phyloP scores from a whole-genome alignment of 495 filamentous ascomycete genomes.

The Annulohypoxylon moriforme region DNA sequence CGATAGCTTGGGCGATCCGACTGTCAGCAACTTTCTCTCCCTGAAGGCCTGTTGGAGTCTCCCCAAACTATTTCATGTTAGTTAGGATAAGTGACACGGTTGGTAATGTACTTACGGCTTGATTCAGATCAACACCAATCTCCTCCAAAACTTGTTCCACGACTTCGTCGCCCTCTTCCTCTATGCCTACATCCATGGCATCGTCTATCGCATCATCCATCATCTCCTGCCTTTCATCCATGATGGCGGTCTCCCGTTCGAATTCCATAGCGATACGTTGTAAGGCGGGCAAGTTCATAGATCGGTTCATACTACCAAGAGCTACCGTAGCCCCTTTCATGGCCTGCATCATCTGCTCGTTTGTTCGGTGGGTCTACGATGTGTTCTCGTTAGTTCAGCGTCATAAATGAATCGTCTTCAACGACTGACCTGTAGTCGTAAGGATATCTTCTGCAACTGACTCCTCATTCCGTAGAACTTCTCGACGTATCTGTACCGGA shows the following conservation, averaged over 20 bases:
- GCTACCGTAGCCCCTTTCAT: slow-evolving; percentile 98
- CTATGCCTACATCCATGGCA: slow-evolving; percentile 90
- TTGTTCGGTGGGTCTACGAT: slow-evolving; percentile 89
- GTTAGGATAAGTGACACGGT: background rate
- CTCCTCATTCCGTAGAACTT: slow-evolving; percentile 99
- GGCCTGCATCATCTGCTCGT: slow-evolving; percentile 99
- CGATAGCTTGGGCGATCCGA: slow-evolving; percentile 80
- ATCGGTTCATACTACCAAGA: slow-evolving; percentile 93
- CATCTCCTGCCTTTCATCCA: slow-evolving; percentile 99
- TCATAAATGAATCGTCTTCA: background rate
- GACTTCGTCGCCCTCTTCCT: slow-evolving; percentile 93
- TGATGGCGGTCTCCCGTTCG: slow-evolving; percentile 97
- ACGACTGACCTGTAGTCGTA: slow-evolving; percentile 84
- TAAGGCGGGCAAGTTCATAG: slow-evolving; percentile 95
- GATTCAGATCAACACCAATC: slow-evolving; percentile 91
- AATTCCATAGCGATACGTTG: slow-evolving; percentile 99
- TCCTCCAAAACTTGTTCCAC: slow-evolving; percentile 96
- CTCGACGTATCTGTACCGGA: slow-evolving; percentile 79
- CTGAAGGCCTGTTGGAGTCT: slow-evolving; percentile 80
- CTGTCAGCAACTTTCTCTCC: slow-evolving; percentile 67
- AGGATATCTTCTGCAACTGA: slow-evolving; percentile 92
- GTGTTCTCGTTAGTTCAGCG: slow-evolving; percentile 16
- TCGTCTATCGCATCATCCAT: slow-evolving; percentile 99
- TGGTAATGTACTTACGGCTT: slow-evolving; percentile 71
- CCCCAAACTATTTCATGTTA: slow-evolving; percentile 70